Evolutionary conservation across 495 filamentous ascomycete genomes (phyloP).

Genomic region (Alectoria sarmentosa): DNA sequence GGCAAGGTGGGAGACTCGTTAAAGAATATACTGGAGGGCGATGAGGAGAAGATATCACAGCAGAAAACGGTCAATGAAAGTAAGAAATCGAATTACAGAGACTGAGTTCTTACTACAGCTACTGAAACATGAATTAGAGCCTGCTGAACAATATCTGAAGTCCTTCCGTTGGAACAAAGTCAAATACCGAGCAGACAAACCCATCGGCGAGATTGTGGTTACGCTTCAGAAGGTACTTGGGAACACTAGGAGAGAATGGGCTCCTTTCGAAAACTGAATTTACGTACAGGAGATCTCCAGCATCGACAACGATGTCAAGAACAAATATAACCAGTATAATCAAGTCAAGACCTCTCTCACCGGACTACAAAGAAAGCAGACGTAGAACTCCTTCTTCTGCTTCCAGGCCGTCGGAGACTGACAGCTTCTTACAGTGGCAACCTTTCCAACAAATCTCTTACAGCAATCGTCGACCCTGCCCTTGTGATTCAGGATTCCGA

Average conservation of each 20-base stretch:
- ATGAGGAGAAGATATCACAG: conserved; percentile 72
- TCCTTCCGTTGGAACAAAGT: conserved; percentile 93
- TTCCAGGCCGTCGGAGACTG: conserved; percentile 16
- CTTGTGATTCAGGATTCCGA: conserved; percentile 82
- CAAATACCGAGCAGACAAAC: conserved; percentile 88
- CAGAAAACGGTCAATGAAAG: conserved; percentile 96
- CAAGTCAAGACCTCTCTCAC: conserved; percentile 74
- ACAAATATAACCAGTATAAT: conserved; percentile 90
- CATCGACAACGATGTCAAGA: conserved; percentile 90
- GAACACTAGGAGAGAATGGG: background rate
- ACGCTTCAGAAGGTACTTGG: conserved; percentile 68
- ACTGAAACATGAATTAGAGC: conserved; percentile 48
- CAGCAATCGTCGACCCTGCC: conserved; percentile 73
- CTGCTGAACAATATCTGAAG: conserved; percentile 85
- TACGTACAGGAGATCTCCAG: conserved; percentile 65
- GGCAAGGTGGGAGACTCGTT: conserved; percentile 83
- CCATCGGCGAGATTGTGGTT: conserved; percentile 77
- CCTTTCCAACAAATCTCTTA: conserved; percentile 85
- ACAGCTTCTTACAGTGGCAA: conserved; percentile 59
- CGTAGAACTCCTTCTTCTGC: conserved; percentile 41
- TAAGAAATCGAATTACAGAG: conserved; percentile 39
- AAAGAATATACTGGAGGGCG: conserved; percentile 67
- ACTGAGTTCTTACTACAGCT: background rate
- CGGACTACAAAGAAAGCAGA: conserved; percentile 76
- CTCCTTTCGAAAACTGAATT: background rate